Percentiles rank a stretch among this genome's conserved stretches.
Evolutionary conservation across 345 rosid species (phyloP).

Genomic region (Arabis alpina): DNA sequence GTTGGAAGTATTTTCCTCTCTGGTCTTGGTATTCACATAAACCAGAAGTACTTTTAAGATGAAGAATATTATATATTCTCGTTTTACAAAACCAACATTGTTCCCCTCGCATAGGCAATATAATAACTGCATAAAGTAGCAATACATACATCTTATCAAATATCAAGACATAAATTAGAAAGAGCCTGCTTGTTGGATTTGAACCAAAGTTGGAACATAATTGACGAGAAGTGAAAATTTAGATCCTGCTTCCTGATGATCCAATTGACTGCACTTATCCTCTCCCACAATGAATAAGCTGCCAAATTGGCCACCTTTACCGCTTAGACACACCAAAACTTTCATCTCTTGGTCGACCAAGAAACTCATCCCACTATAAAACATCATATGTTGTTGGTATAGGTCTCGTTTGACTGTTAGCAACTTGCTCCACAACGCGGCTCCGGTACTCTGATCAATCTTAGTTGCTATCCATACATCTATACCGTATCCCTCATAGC

Average conservation of each 20-base stretch:
- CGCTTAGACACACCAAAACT: neutral
- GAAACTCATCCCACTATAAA: too few species aligned
- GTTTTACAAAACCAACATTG: too few species aligned
- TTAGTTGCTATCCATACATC: conserved; percentile 4
- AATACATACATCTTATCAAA: too few species aligned
- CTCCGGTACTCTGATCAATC: conserved; percentile 1
- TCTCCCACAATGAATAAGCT: neutral
- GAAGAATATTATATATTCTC: too few species aligned
- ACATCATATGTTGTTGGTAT: too few species aligned
- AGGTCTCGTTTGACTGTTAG: too few species aligned
- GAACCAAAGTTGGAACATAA: conserved; percentile 26
- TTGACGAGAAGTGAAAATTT: neutral
- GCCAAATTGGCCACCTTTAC: neutral
- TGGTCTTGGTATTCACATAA: too few species aligned
- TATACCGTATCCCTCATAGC: neutral
- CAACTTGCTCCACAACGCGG: conserved; percentile 11
- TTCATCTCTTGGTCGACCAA: conserved; percentile 1
- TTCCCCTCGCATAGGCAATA: too few species aligned
- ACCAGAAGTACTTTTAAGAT: too few species aligned
- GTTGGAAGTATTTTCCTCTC: too few species aligned
- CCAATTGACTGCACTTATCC: neutral
- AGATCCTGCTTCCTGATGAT: neutral
- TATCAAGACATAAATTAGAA: neutral
- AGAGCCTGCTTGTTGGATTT: neutral
- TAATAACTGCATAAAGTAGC: too few species aligned